phyloP scores from a whole-genome alignment of 768 basidiomycete species.

The Calvatia gigantea region DNA sequence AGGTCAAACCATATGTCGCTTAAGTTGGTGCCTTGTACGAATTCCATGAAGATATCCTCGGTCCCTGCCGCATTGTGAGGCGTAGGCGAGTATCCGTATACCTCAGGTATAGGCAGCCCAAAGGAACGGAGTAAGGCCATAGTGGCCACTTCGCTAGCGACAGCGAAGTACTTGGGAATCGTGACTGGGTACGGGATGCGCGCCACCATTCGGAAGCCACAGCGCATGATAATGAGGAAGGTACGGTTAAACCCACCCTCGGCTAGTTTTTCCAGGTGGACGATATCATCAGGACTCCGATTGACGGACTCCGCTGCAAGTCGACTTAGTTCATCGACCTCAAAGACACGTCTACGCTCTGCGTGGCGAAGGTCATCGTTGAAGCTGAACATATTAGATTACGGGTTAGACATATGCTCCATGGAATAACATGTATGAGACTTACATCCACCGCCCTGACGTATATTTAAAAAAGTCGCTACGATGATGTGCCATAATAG shows the following conservation, averaged over 20 bases:
- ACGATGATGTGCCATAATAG: constrained; percentile 23
- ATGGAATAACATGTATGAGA: constrained; percentile 26
- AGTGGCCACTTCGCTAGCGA: constrained; percentile 47
- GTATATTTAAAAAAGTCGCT: constrained; percentile 38
- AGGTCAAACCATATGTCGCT: constrained; percentile 39
- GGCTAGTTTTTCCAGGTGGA: constrained; percentile 35
- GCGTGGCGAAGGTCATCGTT: constrained; percentile 42
- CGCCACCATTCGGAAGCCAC: constrained; percentile 34
- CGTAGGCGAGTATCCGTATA: constrained; percentile 39
- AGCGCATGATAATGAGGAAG: constrained; percentile 36
- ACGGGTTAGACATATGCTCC: constrained; percentile 24
- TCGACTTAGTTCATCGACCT: constrained; percentile 36
- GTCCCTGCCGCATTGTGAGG: constrained; percentile 37
- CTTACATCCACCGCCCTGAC: constrained; percentile 41
- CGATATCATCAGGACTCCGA: constrained; percentile 34
- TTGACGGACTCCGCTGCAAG: constrained; percentile 42
- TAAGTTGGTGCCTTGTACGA: constrained; percentile 34
- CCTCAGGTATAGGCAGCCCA: constrained; percentile 37
- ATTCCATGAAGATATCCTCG: constrained; percentile 46
- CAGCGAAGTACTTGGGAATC: constrained; percentile 31
- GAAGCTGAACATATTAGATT: constrained; percentile 27
- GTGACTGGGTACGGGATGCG: constrained; percentile 37
- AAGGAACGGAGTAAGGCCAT: constrained; percentile 35
- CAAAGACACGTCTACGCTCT: constrained; percentile 41
- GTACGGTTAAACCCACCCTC: constrained; percentile 42